phyloP scores from a whole-genome alignment of 768 basidiomycete species.

The Pisolithus orientalis region DNA sequence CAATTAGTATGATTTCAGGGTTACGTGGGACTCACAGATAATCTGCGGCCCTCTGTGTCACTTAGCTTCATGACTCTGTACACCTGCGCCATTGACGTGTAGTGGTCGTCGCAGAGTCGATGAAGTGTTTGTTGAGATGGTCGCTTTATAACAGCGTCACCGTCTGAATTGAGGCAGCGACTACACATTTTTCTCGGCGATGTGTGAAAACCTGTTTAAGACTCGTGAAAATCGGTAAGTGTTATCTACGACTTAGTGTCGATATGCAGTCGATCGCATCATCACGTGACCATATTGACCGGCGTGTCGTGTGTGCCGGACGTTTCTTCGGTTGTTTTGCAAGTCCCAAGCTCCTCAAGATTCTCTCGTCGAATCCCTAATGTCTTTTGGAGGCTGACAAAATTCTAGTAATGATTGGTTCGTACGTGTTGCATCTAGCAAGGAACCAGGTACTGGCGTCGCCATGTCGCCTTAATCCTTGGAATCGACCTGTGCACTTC shows the following conservation, averaged over 20 bases:
- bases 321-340: no score
- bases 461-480: neutral
- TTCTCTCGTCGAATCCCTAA: neutral
- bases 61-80: neutral
- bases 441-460: constrained; percentile 5
- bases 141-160: neutral
- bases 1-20: neutral
- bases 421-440: constrained; percentile 4
- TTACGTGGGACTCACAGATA: neutral
- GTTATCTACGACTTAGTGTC: no score
- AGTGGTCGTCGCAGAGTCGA: neutral
- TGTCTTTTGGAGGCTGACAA: neutral
- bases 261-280: no score
- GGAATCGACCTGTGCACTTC: neutral
- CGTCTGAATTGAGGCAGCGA: no score
- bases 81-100: neutral
- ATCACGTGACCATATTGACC: neutral
- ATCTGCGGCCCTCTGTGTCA: neutral
- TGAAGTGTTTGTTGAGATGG: neutral
- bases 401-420: constrained; percentile 5
- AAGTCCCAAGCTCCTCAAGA: neutral
- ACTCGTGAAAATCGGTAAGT: no score
- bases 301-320: no score
- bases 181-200: no score
- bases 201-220: no score